These are phyloP conservation scores for Tetrastigma voinierianum DNA, from an alignment of 164 flowering plant genomes.

Conservation along the genomic window DNA sequence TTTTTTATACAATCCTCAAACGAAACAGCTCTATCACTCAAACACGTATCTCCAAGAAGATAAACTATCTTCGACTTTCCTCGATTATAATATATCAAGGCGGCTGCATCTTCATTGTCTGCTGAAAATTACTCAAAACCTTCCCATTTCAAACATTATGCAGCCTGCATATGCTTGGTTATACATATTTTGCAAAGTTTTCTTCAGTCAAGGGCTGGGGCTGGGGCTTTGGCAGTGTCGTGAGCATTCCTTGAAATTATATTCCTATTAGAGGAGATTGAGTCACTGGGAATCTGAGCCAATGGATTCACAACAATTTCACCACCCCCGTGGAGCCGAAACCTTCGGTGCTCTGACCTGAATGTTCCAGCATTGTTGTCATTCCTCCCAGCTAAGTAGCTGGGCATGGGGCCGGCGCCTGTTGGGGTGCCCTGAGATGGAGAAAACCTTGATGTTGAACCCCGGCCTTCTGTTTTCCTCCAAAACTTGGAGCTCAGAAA, in stretches of 20 bases:
- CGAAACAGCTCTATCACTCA: no score
- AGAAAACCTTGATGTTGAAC: conserved; percentile 39
- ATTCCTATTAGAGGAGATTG: conserved; percentile 27
- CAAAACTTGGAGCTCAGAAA: conserved; percentile 83
- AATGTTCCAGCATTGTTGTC: conserved; percentile 27
- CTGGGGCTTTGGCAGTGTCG: no score
- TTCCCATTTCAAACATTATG: no score
- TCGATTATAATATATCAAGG: no score
- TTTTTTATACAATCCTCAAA: no score
- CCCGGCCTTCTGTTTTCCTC: conserved; percentile 60
- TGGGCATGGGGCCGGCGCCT: conserved; percentile 24
- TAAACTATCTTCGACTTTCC: no score
- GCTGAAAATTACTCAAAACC: no score
- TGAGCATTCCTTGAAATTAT: conserved; percentile 16
- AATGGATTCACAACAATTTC: conserved; percentile 77
- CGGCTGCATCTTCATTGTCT: no score
- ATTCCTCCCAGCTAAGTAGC: conserved; percentile 32
- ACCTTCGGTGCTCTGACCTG: conserved; percentile 41
- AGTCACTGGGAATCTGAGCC: conserved; percentile 51
- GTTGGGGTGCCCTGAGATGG: conserved; percentile 38
- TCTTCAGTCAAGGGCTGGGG: background rate
- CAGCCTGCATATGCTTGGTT: no score
- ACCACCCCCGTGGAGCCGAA: conserved; percentile 41
- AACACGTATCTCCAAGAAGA: no score
- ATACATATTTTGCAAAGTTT: no score